These are phyloP conservation scores for Magnaporthiopsis poae DNA, from an alignment of 2,329 filamentous ascomycete genomes.

Conservation along the genomic window DNA sequence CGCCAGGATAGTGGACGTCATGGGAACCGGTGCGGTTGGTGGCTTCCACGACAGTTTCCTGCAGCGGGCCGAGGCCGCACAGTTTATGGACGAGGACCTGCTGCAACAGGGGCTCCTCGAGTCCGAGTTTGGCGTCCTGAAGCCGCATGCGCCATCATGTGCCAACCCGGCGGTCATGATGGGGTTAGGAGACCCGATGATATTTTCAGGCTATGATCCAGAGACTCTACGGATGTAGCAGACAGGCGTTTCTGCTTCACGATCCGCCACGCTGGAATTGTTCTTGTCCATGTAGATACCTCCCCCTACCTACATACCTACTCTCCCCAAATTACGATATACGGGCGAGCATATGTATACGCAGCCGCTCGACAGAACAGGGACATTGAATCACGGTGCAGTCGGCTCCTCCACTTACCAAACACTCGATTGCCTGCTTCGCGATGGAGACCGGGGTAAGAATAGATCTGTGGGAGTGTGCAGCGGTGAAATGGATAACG, in stretches of 20 bases:
- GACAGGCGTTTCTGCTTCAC: no score
- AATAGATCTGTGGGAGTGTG: no score
- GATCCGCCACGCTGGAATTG: background rate
- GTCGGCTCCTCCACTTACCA: no score
- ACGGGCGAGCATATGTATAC: no score
- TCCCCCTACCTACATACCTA: no score
- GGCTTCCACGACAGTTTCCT: slow-evolving; percentile 10
- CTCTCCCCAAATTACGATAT: no score
- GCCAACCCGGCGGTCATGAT: slow-evolving; percentile 47
- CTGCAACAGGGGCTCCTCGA: slow-evolving; percentile 42
- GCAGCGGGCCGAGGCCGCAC: slow-evolving; percentile 15
- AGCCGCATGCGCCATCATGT: slow-evolving; percentile 44
- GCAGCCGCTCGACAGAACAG: no score
- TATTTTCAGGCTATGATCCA: slow-evolving; percentile 42
- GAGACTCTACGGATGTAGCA: slow-evolving; percentile 32
- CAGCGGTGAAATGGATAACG: no score
- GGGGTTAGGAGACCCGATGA: slow-evolving; percentile 49
- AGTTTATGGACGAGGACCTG: slow-evolving; percentile 35
- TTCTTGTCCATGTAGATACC: no score
- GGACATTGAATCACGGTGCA: no score
- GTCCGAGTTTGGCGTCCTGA: slow-evolving; percentile 38
- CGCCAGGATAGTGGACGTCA: background rate
- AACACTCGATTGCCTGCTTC: no score
- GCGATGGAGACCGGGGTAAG: no score
- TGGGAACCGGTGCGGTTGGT: background rate